A percentile compares a stretch with the other conserved stretches of the same genome.
phyloP scores from a whole-genome alignment of 2,329 filamentous ascomycete species.

The Colletotrichum neosansevieriae region DNA sequence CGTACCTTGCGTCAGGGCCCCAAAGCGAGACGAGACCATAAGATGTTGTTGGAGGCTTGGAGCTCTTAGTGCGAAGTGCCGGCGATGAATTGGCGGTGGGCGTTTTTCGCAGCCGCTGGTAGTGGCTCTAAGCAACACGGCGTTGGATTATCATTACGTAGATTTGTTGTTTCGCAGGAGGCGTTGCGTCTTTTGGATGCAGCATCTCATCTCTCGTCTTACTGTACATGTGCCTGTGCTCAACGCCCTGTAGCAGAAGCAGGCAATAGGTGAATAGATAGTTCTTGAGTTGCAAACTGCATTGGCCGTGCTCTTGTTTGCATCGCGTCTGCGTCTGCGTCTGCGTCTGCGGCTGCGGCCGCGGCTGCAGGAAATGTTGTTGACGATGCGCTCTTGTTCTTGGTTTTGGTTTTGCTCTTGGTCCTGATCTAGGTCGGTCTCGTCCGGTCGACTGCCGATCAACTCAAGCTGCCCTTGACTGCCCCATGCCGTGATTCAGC shows the following conservation, averaged over 20 bases:
- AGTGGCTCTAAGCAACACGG: slow-evolving; percentile 1
- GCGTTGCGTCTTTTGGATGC: slow-evolving; percentile 21
- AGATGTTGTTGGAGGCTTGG: background rate
- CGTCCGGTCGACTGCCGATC: background rate
- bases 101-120: slow-evolving; percentile 10
- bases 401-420: background rate
- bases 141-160: slow-evolving; percentile 23
- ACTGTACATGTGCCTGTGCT: slow-evolving; percentile 25
- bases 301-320: slow-evolving; percentile 17
- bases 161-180: slow-evolving; percentile 12
- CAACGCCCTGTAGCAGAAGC: background rate
- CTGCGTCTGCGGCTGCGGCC: too few species aligned
- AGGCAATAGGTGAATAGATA: background rate
- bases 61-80: slow-evolving; percentile 11
- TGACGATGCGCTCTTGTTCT: background rate
- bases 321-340: slow-evolving; percentile 12
- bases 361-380: slow-evolving; percentile 10
- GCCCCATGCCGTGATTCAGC: background rate
- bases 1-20: slow-evolving; percentile 9
- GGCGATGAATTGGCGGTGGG: slow-evolving; percentile 4
- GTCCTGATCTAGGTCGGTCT: too few species aligned
- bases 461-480: background rate
- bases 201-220: slow-evolving; percentile 28
- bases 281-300: background rate
- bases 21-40: background rate